Conservation (phyloP, 1,284 basidiomycete genomes). For the Pterula multifida region DNA sequence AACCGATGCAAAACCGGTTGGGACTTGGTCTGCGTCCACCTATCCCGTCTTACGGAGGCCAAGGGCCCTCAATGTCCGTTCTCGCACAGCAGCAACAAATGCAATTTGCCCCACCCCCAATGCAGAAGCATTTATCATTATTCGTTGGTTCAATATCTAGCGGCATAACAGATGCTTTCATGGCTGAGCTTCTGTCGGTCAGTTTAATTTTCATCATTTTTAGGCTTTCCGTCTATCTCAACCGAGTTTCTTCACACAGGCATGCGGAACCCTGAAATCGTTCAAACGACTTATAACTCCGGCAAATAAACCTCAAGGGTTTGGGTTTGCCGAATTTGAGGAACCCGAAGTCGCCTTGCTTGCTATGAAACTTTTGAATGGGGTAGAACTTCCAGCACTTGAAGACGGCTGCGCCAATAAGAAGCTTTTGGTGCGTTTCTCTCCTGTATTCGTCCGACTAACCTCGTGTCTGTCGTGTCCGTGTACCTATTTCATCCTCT, state of each 20-base stretch:
- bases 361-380: slow-evolving; percentile 72
- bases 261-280: slow-evolving; percentile 78
- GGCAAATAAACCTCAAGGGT: slow-evolving; percentile 86
- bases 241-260: too few species aligned
- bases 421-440: slow-evolving; percentile 64
- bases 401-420: slow-evolving; percentile 80
- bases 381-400: slow-evolving; percentile 76
- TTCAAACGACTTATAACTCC: slow-evolving; percentile 87
- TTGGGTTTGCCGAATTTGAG: slow-evolving; percentile 90
- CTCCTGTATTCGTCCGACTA: slow-evolving; percentile 10
- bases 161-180: slow-evolving; percentile 73
- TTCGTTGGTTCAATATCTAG: slow-evolving; percentile 95
- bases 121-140: slow-evolving; percentile 51
- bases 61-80: slow-evolving; percentile 78
- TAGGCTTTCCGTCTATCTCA: too few species aligned
- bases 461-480: background rate
- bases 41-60: slow-evolving; percentile 65
- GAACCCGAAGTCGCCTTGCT: slow-evolving; percentile 82
- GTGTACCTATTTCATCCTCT: background rate
- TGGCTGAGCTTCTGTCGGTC: slow-evolving; percentile 31
- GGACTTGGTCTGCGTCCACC: slow-evolving; percentile 78
- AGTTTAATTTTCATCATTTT: background rate
- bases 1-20: slow-evolving; percentile 66
- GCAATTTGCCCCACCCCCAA: slow-evolving; percentile 47
- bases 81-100: slow-evolving; percentile 74